Base-by-base conservation (phyloP, 2,329 filamentous ascomycete genomes). In the Neonectria faginata region DNA sequence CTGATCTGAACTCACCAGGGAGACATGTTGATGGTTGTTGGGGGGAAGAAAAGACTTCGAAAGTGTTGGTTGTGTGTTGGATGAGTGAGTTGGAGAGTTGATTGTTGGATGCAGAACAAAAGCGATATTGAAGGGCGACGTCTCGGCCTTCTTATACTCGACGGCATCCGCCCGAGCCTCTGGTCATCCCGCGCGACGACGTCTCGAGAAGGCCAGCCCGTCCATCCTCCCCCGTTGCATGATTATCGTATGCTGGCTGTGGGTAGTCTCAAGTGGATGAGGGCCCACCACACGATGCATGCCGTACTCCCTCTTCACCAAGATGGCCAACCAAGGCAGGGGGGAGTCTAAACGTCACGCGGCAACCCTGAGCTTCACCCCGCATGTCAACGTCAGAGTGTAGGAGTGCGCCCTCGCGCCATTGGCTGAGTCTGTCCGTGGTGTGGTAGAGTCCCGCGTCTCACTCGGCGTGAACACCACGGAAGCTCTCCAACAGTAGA, bases 1-100 rank as follows among this genome's bases (percentile, higher is more conserved):
- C 6, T 31, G 53, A 5, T 47, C 25, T 50, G 31, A 22, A 62
- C 72, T 72, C 63, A 74, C 72, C 72, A 74, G 68, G 72, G 73
- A 74, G 73, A 66, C 73, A 74, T 74, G 42, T 67, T 74, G 71
- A 73, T 70, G 62, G 48, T 70, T 65, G 50, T 65, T 70, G 57
- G 67, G 56, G 50, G 52, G 68, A 70, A 72, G 65, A 67, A 71
- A 65, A 33, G 47, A 62, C 70, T 73, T 73, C 65, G 60, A 68
- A 74, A 70, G 62, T 54, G 59, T 68, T 66, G 50, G 69, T 65
- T 65, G 57, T 67, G 58, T 66, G 62, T 66, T 71, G 67, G 42
- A 67, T 64, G 48, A 22, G 65, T 65, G 66, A 59, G 57, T 57
- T 65, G 58, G 45, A 55, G 48, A 47, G 54, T 55, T 63, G 68